Evolutionary conservation across 306 rosid genomes (phyloP), one percentile per base, ranked within the genome.

Genomic region (Fragaria iinumae): DNA sequence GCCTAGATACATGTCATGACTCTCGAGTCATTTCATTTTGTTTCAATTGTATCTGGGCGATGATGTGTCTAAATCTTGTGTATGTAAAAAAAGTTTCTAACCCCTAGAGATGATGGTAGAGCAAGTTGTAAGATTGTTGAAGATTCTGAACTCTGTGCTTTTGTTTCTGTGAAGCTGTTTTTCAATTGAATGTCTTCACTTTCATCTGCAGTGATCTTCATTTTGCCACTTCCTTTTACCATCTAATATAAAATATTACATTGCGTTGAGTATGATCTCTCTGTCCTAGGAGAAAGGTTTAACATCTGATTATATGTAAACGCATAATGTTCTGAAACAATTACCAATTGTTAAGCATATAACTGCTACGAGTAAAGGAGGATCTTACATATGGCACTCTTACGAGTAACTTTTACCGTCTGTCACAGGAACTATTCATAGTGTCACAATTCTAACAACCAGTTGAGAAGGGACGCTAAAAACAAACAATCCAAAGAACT

Each of bases 11-110:
- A 44, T 17, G 49, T 66, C 38, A 48, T 21, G 71, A 38, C 47
- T 65, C 70, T 18, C 27, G 70, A 23, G 66, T 68, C 72, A 47
- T 72, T 3, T 27, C 39, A 49, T 48, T 55, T 44, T 55, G 71
- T 12, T 25, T n/a, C 39, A 29, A 25, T 23, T 70, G 72, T 59
- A 71, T 67, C 77, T 76, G 38, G 77, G 77, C 34, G 66, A 23
- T 50, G 56, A 79, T 64, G 77, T 74, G 74, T 77, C 77, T 34
- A 57, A 53, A 79, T 79, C 79, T 81, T 38, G 68, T 83, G 81
- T 84, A 2, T 87, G 91, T 88, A 85, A 79, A 86, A 85, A 76
- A 47, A 25, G 45, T 83, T 63, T 67, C 76, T 77, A 77, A 85
- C 80, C 87, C 84, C 50, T 21, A 77, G 78, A 29, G 83, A 71